Conservation (phyloP, 192 early-diverging fungal species). For the Jimgerdemannia lactiflua region DNA sequence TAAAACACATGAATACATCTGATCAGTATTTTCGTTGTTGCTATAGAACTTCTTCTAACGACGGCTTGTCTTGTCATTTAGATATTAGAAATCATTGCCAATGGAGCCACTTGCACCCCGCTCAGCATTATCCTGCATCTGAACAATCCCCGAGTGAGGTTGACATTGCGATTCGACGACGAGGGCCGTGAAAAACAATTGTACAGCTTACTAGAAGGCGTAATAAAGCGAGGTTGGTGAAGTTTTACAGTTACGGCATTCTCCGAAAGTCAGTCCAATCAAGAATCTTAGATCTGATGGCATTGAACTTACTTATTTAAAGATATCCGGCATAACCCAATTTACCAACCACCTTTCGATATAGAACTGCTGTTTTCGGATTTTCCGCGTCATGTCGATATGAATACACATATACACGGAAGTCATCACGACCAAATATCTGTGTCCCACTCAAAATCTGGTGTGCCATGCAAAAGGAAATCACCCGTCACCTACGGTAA, state of each 20-base stretch:
- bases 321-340: not conserved
- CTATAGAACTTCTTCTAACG: not conserved
- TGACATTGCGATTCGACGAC: not conserved
- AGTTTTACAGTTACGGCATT: not conserved
- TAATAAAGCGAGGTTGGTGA: not conserved
- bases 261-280: not conserved
- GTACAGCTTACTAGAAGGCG: not conserved
- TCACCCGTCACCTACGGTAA: not conserved
- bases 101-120: not conserved
- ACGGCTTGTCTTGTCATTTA: not conserved
- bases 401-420: not conserved
- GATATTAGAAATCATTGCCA: not conserved
- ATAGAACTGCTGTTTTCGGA: no score
- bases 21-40: no score
- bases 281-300: not conserved
- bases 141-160: not conserved
- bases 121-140: not conserved
- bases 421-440: not conserved
- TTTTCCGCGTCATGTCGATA: no score
- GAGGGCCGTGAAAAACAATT: not conserved
- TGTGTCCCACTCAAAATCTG: not conserved
- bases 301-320: not conserved
- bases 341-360: no score
- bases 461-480: not conserved
- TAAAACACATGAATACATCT: not conserved